Base-by-base conservation (phyloP, 2,329 filamentous ascomycete species). In the Paracamarosporium sp. region DNA sequence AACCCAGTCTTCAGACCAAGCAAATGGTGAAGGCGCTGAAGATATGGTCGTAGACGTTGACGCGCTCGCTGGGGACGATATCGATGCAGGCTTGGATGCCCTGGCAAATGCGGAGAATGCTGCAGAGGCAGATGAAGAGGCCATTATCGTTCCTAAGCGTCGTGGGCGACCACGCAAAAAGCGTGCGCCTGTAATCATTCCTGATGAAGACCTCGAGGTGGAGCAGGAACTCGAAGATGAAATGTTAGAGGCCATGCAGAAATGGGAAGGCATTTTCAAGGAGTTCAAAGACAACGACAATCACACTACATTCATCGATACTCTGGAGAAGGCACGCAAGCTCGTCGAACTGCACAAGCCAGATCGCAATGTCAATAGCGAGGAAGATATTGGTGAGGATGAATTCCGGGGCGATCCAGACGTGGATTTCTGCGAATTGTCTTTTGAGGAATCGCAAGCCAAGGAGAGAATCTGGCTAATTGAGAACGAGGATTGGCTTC, bases 381-480 rank as follows among this genome's bases (percentile, higher is more conserved):
- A 65, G 2, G 82, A 85, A 6, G 87, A 90, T 52, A 89, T 96
- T 20, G 87, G 85, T 50, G 90, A 91, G 56, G 86, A 90, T 56
- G 93, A 97, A 71, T 97, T 98, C 69, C 91, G 89, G 35, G 88
- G 96, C 66, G 95, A 99, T 61, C 90, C 88, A 0, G 95, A 99
- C 75, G 92, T 99, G 11, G 80, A 85, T 57, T 90, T 90, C 67
- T 97, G 93, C 70, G 5, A 35, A 9, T 78, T 93, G 33, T 83
- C 98, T 5, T 85, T 84, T 0, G 85, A 88, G 1, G 85, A 87
- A 3, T 93, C 98, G 78, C 85, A 85, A 31, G 86, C 93, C 71
- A 98, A 97, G 75, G 93, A 97, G 75, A 87, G 88, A 58, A 91
- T 98, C 51, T 99, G 95, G 95, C 88, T 96, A 41, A 93, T 94